Percentiles rank a stretch among this genome's conserved stretches.
phyloP scores from a whole-genome alignment of 768 basidiomycete species.

The Pleurotus giganteus region DNA sequence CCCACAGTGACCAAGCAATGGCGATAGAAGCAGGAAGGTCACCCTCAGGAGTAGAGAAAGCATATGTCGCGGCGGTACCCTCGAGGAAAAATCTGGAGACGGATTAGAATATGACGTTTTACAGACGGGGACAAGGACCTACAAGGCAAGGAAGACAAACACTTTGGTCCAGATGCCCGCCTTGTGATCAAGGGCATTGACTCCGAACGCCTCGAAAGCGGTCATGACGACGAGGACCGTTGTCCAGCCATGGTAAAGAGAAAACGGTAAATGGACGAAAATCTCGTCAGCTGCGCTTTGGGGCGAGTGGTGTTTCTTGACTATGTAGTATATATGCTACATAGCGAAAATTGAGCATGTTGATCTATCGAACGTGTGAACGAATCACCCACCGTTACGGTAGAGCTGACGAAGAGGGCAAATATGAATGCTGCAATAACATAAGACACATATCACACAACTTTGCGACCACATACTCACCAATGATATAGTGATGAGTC shows the following conservation, averaged over 20 bases:
- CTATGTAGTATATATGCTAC: conserved; percentile 90
- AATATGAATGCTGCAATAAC: conserved; percentile 74
- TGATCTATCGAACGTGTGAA: conserved; percentile 16
- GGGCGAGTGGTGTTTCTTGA: conserved; percentile 81
- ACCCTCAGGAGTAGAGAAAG: conserved; percentile 86
- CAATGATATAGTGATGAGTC: conserved; percentile 66
- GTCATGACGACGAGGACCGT: conserved; percentile 81
- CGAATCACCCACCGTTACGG: conserved; percentile 40
- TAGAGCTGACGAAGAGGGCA: conserved; percentile 81
- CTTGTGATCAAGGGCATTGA: conserved; percentile 56
- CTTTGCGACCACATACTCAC: conserved; percentile 28
- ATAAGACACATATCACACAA: conserved; percentile 7
- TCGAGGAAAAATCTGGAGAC: conserved; percentile 80
- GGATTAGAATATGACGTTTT: conserved; percentile 8
- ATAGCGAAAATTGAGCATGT: conserved; percentile 32
- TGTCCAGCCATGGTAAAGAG: conserved; percentile 92
- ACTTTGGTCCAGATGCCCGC: conserved; percentile 92
- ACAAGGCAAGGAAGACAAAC: conserved; percentile 91
- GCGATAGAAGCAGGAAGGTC: conserved; percentile 91
- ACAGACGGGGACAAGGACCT: conserved; percentile 26
- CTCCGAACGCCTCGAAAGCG: conserved; percentile 88
- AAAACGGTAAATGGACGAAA: conserved; percentile 95
- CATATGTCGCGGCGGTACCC: conserved; percentile 89
- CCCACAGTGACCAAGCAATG: conserved; percentile 92
- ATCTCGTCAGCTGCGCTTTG: conserved; percentile 72